Conservation (phyloP, 139 green algal genomes). For the Penium margaritaceum region DNA sequence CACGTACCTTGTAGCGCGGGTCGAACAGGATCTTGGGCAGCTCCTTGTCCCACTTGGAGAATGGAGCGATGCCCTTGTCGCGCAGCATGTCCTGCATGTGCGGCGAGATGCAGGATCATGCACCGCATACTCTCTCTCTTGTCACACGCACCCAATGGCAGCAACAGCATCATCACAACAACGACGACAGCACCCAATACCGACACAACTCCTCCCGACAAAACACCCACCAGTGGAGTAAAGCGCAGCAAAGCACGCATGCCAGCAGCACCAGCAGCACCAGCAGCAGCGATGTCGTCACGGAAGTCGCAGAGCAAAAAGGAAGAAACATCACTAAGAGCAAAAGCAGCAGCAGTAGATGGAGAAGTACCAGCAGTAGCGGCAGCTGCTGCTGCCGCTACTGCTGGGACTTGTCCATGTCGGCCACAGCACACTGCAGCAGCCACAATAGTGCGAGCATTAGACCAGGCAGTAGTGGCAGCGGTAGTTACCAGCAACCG, state of each 20-base stretch:
- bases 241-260: not conserved
- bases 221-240: not conserved
- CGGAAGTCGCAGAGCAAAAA: too few relatives aligned
- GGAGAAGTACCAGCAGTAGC: too few relatives aligned
- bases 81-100: slow-evolving; percentile 45
- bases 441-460: too few relatives aligned
- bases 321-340: too few relatives aligned
- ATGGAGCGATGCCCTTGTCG: slow-evolving; percentile 43
- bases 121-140: not conserved
- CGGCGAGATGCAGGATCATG: not conserved
- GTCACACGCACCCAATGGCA: not conserved
- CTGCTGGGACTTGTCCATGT: too few relatives aligned
- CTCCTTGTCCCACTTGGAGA: slow-evolving; percentile 49
- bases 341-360: too few relatives aligned
- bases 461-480: too few relatives aligned
- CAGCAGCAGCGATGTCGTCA: too few relatives aligned
- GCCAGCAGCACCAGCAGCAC: not conserved
- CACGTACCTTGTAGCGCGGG: slow-evolving; percentile 37
- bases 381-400: too few relatives aligned
- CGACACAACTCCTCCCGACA: not conserved
- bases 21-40: slow-evolving; percentile 48
- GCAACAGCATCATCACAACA: slow-evolving; percentile 1
- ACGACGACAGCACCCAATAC: not conserved
- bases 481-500: too few relatives aligned
- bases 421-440: too few relatives aligned